Evolutionary conservation across 306 rosid genomes (phyloP), one percentile per base, ranked within the genome.

Genomic region (Arachis hypogaea): DNA sequence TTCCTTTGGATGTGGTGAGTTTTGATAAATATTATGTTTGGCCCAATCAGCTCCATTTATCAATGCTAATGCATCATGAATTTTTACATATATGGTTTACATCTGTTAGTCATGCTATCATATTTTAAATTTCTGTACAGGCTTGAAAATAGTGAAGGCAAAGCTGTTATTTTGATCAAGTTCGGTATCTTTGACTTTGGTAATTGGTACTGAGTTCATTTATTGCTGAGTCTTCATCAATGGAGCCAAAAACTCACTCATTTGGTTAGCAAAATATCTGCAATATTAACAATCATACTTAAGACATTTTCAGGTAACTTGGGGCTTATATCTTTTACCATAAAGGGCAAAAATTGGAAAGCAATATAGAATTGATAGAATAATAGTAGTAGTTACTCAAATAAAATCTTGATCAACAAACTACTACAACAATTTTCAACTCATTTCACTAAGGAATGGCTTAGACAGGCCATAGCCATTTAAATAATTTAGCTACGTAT

Each of bases 1-100:
- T 7, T 68, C 52, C 68, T 28, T 57, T 29, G 42, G 67, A 49
- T 47, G 59, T 64, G 54, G 18, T 77, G 46, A 18, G 71, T 65
- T 61, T 61, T 44, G 67, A 52, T 40, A 38, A 30, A 29, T 68
- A 29, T 71, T 29, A 68, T 45, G 46, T 71, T 38, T 66, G 60
- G 44, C 28, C 78, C 43, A 16, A n/a, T 7, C 11, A 7, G 56
- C 52, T 46, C 55, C 5, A 56, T 11, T 47, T 51, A 52, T 30
- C 46, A 62, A 66, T 59, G 71, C 16, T 18, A 59, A 46, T 56
- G 56, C 33, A 12, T 63, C 40, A 30, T 71, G 11, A 43, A 76
- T 43, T 46, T n/a, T 66, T 40, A 40, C 8, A 55, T 9, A 29
- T 14, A 10, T 42, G 40, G 38, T 59, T 45, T 42, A 7, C 43